These are phyloP conservation scores for Pythium phragmiticola DNA, from an alignment of 352 stramenopile species.

Conservation along the genomic window DNA sequence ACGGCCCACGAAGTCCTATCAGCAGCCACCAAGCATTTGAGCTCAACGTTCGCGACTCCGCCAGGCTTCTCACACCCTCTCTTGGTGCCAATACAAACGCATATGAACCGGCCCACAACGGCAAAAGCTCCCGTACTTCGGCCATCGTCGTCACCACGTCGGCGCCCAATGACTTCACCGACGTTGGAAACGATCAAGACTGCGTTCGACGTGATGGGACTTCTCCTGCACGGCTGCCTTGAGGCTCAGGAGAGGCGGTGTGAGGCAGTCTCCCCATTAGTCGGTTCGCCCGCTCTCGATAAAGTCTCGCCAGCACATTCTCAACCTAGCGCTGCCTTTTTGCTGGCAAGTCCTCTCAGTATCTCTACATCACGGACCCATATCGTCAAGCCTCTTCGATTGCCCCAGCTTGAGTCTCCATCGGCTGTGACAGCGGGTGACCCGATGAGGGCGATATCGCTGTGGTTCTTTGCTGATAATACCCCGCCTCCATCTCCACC, in stretches of 20 bases:
- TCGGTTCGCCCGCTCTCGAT: not conserved
- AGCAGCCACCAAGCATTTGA: not conserved
- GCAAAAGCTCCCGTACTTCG: not conserved
- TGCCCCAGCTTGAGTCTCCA: not conserved
- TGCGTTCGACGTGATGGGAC: not conserved
- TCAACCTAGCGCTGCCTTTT: not conserved
- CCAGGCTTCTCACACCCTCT: not conserved
- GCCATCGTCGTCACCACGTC: not conserved
- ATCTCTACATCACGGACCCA: constrained; percentile 11
- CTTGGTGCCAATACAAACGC: not conserved
- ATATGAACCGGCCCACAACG: not conserved
- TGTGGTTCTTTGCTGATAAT: constrained; percentile 4
- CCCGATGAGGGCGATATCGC: not conserved
- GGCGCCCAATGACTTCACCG: not conserved
- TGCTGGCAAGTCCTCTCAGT: constrained; percentile 18
- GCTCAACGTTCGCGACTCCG: not conserved
- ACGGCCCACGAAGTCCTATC: constrained; percentile 7
- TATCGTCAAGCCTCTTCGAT: constrained; percentile 7
- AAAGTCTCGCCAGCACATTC: not conserved
- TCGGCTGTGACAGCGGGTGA: not conserved
- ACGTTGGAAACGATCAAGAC: not conserved
- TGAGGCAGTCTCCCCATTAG: not conserved
- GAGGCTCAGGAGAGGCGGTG: not conserved
- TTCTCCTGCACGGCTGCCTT: not conserved
- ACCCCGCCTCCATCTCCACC: not conserved